Conservation (phyloP, 108 stramenopile genomes). For the Schizochytrium sp. region DNA sequence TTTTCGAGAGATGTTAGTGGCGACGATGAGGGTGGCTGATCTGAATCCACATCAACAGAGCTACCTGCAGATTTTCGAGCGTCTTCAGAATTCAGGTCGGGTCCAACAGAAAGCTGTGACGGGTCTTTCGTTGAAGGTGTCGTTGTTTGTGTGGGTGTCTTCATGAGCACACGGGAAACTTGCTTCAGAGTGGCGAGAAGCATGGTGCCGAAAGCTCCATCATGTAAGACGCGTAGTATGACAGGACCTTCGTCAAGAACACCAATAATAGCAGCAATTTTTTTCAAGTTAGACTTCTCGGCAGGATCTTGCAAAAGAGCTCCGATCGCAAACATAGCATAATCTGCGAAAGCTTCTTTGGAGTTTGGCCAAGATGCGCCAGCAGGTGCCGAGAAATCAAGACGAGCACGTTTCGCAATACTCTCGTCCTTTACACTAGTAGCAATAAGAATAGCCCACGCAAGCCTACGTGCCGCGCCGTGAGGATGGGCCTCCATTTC, state of each 20-base stretch:
- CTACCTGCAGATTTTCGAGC: too few species aligned
- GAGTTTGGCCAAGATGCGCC: background rate
- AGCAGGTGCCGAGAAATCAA: background rate
- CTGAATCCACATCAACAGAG: too few species aligned
- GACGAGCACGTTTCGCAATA: background rate
- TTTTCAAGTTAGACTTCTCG: background rate
- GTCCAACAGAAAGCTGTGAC: background rate
- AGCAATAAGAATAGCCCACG: conserved; percentile 22
- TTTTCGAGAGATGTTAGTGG: too few species aligned
- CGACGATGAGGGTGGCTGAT: too few species aligned
- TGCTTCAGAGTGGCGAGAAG: background rate
- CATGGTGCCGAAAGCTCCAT: background rate
- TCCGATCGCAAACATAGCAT: background rate
- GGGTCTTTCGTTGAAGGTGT: background rate
- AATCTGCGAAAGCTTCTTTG: background rate
- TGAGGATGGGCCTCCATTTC: background rate
- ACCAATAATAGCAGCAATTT: background rate
- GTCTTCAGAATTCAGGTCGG: too few species aligned
- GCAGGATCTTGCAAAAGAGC: background rate
- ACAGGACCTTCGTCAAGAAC: background rate
- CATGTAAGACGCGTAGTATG: background rate
- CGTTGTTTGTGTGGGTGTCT: background rate
- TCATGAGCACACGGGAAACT: background rate
- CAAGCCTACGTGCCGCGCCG: background rate
- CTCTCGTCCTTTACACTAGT: background rate